Evolutionary conservation across 1,284 basidiomycete genomes (phyloP).

Genomic region (Termitomyces sp.): DNA sequence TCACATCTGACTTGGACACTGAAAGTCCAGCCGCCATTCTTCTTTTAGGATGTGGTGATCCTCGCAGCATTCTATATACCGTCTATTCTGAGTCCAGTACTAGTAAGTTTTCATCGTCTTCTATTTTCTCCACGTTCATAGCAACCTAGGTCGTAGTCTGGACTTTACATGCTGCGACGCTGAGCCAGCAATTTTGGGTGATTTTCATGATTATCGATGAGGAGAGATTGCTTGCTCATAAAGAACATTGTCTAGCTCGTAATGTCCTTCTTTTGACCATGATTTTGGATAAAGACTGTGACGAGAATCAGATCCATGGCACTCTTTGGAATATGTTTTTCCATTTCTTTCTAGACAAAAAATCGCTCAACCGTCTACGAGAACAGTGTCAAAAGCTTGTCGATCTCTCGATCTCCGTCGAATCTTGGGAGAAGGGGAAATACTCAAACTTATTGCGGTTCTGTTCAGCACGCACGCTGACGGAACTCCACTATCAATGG

Average conservation of each 20-base stretch:
- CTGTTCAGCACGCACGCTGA: conserved; percentile 35
- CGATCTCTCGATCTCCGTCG: conserved; percentile 29
- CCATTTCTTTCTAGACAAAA: conserved; percentile 46
- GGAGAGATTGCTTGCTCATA: not conserved
- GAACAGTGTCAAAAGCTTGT: conserved; percentile 43
- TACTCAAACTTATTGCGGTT: conserved; percentile 37
- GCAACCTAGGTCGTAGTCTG: conserved; percentile 27
- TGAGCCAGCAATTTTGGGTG: conserved; percentile 55
- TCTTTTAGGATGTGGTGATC: conserved; percentile 55
- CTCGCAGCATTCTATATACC: conserved; percentile 52
- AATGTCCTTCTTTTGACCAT: conserved; percentile 37
- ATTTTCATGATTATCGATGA: conserved; percentile 12
- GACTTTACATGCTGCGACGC: conserved; percentile 60
- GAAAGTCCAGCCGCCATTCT: conserved; percentile 43
- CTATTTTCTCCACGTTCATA: not conserved
- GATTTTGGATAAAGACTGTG: conserved; percentile 30
- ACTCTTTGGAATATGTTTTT: conserved; percentile 55
- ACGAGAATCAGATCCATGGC: conserved; percentile 12
- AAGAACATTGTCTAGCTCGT: conserved; percentile 26
- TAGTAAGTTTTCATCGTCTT: conserved; percentile 16
- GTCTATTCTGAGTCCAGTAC: conserved; percentile 26
- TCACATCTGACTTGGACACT: conserved; percentile 44
- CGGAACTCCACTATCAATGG: conserved; percentile 40
- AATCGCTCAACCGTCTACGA: conserved; percentile 34
- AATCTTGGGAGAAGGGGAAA: conserved; percentile 38